Evolutionary conservation across 2,329 filamentous ascomycete species (phyloP), one percentile per base, ranked within the genome.

Genomic region (Zalaria obscura): DNA sequence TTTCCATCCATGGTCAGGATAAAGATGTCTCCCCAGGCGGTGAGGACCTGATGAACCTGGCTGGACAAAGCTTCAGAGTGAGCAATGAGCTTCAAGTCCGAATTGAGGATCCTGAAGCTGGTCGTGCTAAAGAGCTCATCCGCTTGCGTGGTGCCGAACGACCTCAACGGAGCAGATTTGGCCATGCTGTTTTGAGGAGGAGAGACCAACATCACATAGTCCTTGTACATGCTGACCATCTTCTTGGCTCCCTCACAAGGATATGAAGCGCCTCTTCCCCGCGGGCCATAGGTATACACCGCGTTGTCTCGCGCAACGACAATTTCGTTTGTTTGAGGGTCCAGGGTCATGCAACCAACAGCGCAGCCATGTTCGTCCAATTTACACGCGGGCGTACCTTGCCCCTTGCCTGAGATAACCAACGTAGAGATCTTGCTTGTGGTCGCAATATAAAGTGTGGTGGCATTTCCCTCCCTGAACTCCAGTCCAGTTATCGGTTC

Each of bases 241-340:
- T 80, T 88, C 65, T 98, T 98, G 5, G 83, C 78, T 4, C 85
- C 83, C 57, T 98, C 89, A 56, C 93, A 96, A 0, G 87, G 87
- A 60, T 84, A 88, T 34, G 86, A 89, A 1, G 86, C 81, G 0
- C 87, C 87, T 45, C 88, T 76, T 0, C 89, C 89, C 44, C 91
- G 83, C 1, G 82, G 65, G 0, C 81, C 83, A 61, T 96, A 98
- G 45, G 85, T 88, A 63, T 96, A 96, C 41, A 98, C 82, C 5
- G 89, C 91, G 71, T 98, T 93, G 51, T 95, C 86, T 46, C 91
- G 72, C 1, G 82, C 91, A n/a, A 98, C 81, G 3, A 98, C 75
- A 18, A 98, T 79, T 49, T 95, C 85, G 4, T 83, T 85, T 0
- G 78, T 83, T 47, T 75, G 72, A 46, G 74, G 76, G 58, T 95